A percentile compares a stretch with the other conserved stretches of the same genome.
These are phyloP conservation scores for Corylus avellana DNA, from an alignment of 306 rosid species.

Conservation along the genomic window DNA sequence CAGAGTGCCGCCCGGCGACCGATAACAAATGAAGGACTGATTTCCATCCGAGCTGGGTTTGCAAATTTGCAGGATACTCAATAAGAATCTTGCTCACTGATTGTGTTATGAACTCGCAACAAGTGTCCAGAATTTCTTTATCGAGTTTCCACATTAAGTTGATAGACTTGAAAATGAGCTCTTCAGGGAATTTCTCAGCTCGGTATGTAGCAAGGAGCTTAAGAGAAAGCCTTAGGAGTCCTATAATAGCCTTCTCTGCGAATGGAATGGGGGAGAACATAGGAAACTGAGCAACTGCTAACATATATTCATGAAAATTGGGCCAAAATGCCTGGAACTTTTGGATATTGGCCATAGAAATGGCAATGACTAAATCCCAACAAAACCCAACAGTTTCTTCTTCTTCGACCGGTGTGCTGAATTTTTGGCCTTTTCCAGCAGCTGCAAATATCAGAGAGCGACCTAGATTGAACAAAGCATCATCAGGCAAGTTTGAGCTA, in stretches of 20 bases:
- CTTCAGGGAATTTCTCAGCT: slow-evolving; percentile 64
- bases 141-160: slow-evolving; percentile 93
- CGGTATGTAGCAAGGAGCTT: slow-evolving; percentile 50
- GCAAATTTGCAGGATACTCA: slow-evolving; percentile 73
- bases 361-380: slow-evolving; percentile 79
- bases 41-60: slow-evolving; percentile 79
- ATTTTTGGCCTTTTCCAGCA: slow-evolving; percentile 95
- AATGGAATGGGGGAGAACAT: slow-evolving; percentile 85
- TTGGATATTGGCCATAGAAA: slow-evolving; percentile 52
- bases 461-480: slow-evolving; percentile 69
- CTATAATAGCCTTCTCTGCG: slow-evolving; percentile 67
- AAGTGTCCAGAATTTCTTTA: slow-evolving; percentile 75
- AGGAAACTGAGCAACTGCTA: slow-evolving; percentile 79
- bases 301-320: slow-evolving; percentile 61
- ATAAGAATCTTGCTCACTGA: slow-evolving; percentile 52
- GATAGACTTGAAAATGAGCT: slow-evolving; percentile 82
- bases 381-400: slow-evolving; percentile 90
- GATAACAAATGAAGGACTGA: slow-evolving; percentile 69
- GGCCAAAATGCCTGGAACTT: slow-evolving; percentile 79
- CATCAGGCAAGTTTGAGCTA: slow-evolving; percentile 65
- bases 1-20: slow-evolving; percentile 65
- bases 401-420: slow-evolving; percentile 85
- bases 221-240: slow-evolving; percentile 66
- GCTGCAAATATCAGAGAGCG: slow-evolving; percentile 75
- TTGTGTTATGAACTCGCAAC: slow-evolving; percentile 56